These are phyloP conservation scores for Starmerella floris DNA, from an alignment of 805 yeast species.

Conservation along the genomic window DNA sequence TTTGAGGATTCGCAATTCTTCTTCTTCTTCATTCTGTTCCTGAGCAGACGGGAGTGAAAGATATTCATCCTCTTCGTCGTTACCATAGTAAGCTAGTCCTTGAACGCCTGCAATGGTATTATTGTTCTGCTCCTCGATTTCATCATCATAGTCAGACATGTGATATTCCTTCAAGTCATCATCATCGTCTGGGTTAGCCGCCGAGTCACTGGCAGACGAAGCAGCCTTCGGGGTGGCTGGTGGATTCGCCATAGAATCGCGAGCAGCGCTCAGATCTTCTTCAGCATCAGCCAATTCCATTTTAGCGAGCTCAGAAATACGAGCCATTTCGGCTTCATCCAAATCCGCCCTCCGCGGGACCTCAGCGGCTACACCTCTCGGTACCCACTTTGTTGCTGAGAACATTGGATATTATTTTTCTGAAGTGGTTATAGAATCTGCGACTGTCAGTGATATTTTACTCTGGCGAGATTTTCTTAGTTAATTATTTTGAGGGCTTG, in stretches of 20 bases:
- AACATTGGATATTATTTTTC: constrained; percentile 34
- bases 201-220: neutral
- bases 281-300: constrained; percentile 67
- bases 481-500: constrained; percentile 15
- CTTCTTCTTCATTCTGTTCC: constrained; percentile 62
- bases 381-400: constrained; percentile 90
- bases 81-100: constrained; percentile 30
- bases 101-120: constrained; percentile 36
- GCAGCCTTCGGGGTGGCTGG: constrained; percentile 1
- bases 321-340: constrained; percentile 82
- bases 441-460: neutral
- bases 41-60: constrained; percentile 41
- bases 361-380: constrained; percentile 88
- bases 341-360: constrained; percentile 80
- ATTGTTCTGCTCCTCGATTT: constrained; percentile 42
- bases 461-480: constrained; percentile 1
- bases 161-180: constrained; percentile 40
- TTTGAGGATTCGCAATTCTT: constrained; percentile 74
- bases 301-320: constrained; percentile 75
- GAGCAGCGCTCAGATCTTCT: constrained; percentile 44
- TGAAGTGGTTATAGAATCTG: no score
- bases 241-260: constrained; percentile 16
- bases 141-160: constrained; percentile 30
- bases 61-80: constrained; percentile 41
- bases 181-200: constrained; percentile 30